A percentile compares a stretch with the other conserved stretches of the same genome.
These are phyloP conservation scores for Jaltomata sinuosa DNA, from an alignment of 257 asterid species.

Conservation along the genomic window DNA sequence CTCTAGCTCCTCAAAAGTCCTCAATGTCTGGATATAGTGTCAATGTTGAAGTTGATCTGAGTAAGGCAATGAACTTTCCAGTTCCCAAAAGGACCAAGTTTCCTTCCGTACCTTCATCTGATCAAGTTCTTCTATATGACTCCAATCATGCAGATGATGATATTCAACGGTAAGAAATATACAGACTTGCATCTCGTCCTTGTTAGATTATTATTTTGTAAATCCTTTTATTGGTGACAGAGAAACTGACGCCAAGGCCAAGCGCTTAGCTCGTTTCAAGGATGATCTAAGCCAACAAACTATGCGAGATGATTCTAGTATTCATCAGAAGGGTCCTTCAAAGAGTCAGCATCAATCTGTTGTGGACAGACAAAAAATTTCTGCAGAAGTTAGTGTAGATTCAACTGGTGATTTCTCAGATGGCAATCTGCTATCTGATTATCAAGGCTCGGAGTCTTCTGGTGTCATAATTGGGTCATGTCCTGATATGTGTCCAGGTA, in stretches of 20 bases:
- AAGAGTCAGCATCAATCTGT: slow-evolving; percentile 36
- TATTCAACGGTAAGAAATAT: slow-evolving; percentile 44
- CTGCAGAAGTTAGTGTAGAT: slow-evolving; percentile 36
- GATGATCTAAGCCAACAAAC: slow-evolving; percentile 55
- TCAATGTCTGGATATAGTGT: slow-evolving; percentile 19
- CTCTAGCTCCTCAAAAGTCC: slow-evolving; percentile 36
- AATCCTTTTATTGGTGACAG: slow-evolving; percentile 27
- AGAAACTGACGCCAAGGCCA: slow-evolving; percentile 81
- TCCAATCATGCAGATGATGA: slow-evolving; percentile 37
- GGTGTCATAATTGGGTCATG: slow-evolving; percentile 70
- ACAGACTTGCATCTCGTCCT: neutral
- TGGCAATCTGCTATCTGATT: slow-evolving; percentile 26
- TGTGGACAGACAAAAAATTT: slow-evolving; percentile 25
- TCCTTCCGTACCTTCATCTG: slow-evolving; percentile 43
- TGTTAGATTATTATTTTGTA: neutral
- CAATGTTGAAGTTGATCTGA: slow-evolving; percentile 28
- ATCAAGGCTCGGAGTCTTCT: slow-evolving; percentile 43
- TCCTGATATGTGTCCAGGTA: slow-evolving; percentile 99
- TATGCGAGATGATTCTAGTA: slow-evolving; percentile 22
- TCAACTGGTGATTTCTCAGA: slow-evolving; percentile 33
- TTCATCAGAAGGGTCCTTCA: slow-evolving; percentile 34
- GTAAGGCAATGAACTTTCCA: slow-evolving; percentile 32
- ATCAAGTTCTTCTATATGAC: slow-evolving; percentile 33
- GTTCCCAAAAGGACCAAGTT: slow-evolving; percentile 61
- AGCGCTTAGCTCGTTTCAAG: slow-evolving; percentile 84